These are phyloP conservation scores for Oenanthe sinensis DNA, from an alignment of 129 eudicot genomes.

Conservation along the genomic window DNA sequence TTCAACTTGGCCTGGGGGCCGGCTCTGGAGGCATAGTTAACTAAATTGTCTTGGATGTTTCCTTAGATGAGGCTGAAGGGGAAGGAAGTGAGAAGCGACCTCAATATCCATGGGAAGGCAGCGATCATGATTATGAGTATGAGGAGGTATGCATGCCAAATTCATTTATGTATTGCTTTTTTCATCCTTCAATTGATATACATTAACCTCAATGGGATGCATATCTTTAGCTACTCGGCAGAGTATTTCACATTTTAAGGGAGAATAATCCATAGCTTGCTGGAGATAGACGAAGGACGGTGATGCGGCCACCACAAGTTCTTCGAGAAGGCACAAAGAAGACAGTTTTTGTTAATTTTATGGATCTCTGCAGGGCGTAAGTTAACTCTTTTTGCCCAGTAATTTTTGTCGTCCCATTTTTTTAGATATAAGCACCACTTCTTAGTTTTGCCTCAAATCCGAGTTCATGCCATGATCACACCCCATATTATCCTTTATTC, in stretches of 20 bases:
- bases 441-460: background rate
- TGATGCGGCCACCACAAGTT: slow-evolving; percentile 84
- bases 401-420: background rate
- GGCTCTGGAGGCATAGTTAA: background rate
- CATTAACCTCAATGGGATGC: slow-evolving; percentile 21
- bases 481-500: background rate
- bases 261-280: slow-evolving; percentile 85
- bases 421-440: background rate
- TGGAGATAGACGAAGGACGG: slow-evolving; percentile 67
- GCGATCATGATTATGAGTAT: slow-evolving; percentile 39
- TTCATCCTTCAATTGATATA: background rate
- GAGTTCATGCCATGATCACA: background rate
- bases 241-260: slow-evolving; percentile 62
- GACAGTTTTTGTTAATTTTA: slow-evolving; percentile 75
- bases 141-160: slow-evolving; percentile 33
- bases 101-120: slow-evolving; percentile 51
- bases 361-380: slow-evolving; percentile 75
- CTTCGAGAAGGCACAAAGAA: slow-evolving; percentile 78
- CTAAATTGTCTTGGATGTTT: background rate
- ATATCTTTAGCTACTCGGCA: slow-evolving; percentile 41
- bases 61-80: slow-evolving; percentile 27
- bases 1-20: too few species aligned
- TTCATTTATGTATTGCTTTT: background rate
- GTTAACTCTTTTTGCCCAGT: background rate
- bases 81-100: slow-evolving; percentile 25